phyloP scores from a whole-genome alignment of 2,329 filamentous ascomycete genomes.

The Colletotrichum tamarilloi region DNA sequence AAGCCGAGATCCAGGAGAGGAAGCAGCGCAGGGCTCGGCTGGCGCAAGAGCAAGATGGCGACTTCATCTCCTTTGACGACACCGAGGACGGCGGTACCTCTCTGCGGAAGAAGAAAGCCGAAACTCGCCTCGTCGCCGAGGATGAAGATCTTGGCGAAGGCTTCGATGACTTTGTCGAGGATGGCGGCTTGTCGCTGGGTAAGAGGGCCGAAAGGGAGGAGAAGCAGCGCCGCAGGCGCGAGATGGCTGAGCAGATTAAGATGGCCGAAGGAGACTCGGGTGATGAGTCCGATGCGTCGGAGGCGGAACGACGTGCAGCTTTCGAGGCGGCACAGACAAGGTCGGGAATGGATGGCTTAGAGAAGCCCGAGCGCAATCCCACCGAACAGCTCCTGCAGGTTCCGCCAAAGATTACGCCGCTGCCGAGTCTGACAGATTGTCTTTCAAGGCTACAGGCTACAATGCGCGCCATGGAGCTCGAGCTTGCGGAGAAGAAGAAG shows the following conservation, averaged over 20 bases:
- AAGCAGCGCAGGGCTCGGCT: conserved; percentile 81
- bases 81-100: conserved; percentile 56
- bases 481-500: conserved; percentile 68
- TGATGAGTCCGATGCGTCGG: conserved; percentile 75
- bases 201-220: conserved; percentile 82
- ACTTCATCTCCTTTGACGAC: conserved; percentile 73
- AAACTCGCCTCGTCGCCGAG: conserved; percentile 81
- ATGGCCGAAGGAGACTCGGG: conserved; percentile 77
- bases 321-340: conserved; percentile 90
- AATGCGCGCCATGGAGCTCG: conserved; percentile 71
- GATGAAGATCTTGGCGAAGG: conserved; percentile 95
- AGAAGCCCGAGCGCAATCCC: conserved; percentile 56
- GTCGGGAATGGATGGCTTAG: conserved; percentile 83
- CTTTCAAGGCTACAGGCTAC: conserved; percentile 72
- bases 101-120: conserved; percentile 55
- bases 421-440: conserved; percentile 79
- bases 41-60: conserved; percentile 70
- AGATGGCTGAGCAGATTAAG: conserved; percentile 87
- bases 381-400: conserved; percentile 60
- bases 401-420: conserved; percentile 79
- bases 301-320: conserved; percentile 78
- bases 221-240: conserved; percentile 71
- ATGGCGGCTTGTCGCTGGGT: conserved; percentile 82
- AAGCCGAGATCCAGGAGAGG: conserved; percentile 33
- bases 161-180: conserved; percentile 91